Evolutionary conservation across 106 monocot genomes (phyloP).

Genomic region (Chionographis japonica): DNA sequence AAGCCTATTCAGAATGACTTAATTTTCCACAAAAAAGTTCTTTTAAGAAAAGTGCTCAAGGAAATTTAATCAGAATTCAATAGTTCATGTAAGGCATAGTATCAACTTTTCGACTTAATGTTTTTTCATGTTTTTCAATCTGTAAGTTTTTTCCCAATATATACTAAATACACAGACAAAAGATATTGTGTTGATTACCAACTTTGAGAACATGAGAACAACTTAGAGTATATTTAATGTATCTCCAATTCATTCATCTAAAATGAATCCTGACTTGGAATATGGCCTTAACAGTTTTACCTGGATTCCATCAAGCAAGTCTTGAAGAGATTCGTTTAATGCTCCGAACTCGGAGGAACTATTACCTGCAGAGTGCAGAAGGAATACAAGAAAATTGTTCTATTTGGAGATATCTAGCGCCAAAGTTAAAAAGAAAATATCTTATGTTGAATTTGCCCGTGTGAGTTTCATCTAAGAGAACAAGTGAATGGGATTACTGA

Average conservation of each 20-base stretch:
- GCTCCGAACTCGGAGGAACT: constrained; percentile 48
- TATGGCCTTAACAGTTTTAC: constrained; percentile 21
- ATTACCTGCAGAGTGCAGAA: constrained; percentile 28
- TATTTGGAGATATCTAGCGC: not conserved
- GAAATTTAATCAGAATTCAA: too few relatives aligned
- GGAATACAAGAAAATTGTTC: not conserved
- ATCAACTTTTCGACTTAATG: too few relatives aligned
- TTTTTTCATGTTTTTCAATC: too few relatives aligned
- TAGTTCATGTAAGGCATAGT: too few relatives aligned
- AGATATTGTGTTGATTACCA: too few relatives aligned
- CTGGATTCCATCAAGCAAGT: constrained; percentile 88
- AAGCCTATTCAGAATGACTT: too few relatives aligned
- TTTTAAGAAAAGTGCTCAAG: too few relatives aligned
- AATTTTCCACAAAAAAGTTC: too few relatives aligned
- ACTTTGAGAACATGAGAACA: too few relatives aligned
- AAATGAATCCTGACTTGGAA: not conserved
- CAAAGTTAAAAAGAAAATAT: not conserved
- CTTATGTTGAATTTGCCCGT: not conserved
- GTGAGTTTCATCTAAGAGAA: not conserved
- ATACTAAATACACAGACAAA: too few relatives aligned
- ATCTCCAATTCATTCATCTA: not conserved
- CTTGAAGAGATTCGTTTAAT: constrained; percentile 87
- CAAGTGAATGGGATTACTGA: constrained; percentile 13
- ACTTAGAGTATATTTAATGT: not conserved
- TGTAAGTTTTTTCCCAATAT: too few relatives aligned